Evolutionary conservation across 2,329 filamentous ascomycete genomes (phyloP), one percentile per base, ranked within the genome.

Genomic region (Curvularia lunata): DNA sequence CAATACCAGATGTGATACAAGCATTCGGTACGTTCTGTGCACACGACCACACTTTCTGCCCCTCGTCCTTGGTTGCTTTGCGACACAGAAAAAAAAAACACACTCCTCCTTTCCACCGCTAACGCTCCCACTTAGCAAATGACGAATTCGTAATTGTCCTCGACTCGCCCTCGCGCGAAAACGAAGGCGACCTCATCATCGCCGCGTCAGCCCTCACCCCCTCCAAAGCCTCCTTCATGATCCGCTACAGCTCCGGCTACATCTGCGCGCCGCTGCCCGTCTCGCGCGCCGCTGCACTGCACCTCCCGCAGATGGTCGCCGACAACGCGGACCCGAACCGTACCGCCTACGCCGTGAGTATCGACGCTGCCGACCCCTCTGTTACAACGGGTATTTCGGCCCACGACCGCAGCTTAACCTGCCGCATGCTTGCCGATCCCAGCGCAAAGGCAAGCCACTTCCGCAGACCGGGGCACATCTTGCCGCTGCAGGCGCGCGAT

Each of bases 161-260:
- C 72, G 95, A 99, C 82, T 91, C 91, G 67, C 88, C 92, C 64
- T 86, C 88, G 62, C 93, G 95, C 78, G 95, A 99, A 79, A 99
- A 99, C 78, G 95, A 99, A 84, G 95, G 93, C 78, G 95, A 99
- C 81, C 86, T 99, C 48, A 97, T 98, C 78, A 96, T 98, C 74
- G 91, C 95, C 66, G 94, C 92, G 62, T 83, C 92, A 66, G 85
- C 90, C 71, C 81, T 97, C 64, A 97, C 94, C 8, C 84, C 92
- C 23, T 85, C 91, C 65, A 94, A 98, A 80, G 96, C 96, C 88
- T 91, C 92, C 70, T 99, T 97, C 83, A 89, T 99, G 85, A 86
- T 99, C 77, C 91, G 92, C 71, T 87, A 97, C 82, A 90, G 91
- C 43, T 86, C 91, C 3, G 95, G 95, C 74, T 87, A 94, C 73